Conservation (phyloP, 1,139 yeast species). For the Suhomyces terraborum region DNA sequence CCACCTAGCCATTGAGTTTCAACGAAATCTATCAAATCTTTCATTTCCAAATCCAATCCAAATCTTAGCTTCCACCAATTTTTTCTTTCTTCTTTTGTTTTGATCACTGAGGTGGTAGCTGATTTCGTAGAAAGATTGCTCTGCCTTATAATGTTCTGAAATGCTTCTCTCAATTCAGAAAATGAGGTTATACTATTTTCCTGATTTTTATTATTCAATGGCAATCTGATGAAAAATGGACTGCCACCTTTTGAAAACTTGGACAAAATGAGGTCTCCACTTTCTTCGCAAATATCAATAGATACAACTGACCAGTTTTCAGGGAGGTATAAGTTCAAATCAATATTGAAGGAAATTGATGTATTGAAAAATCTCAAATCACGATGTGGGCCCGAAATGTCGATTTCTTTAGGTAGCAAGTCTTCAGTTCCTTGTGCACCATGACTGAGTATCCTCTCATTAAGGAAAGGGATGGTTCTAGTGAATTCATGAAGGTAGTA, state of each 20-base stretch:
- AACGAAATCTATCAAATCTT: constrained; percentile 55
- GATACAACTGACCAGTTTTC: constrained; percentile 60
- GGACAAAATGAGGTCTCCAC: constrained; percentile 60
- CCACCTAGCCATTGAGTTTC: constrained; percentile 84
- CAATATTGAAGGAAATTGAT: constrained; percentile 18
- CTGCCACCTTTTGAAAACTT: constrained; percentile 36
- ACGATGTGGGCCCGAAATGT: not conserved
- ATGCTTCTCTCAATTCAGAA: constrained; percentile 44
- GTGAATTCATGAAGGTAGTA: constrained; percentile 38
- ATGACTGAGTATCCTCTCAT: constrained; percentile 28
- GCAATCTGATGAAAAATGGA: constrained; percentile 60
- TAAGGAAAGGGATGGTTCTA: constrained; percentile 32
- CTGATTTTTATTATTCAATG: constrained; percentile 40
- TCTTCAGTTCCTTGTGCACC: constrained; percentile 17
- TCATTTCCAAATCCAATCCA: constrained; percentile 58
- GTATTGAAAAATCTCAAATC: constrained; percentile 4
- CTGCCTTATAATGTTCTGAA: constrained; percentile 53
- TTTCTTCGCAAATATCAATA: constrained; percentile 59
- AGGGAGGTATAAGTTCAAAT: constrained; percentile 37
- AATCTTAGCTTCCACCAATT: constrained; percentile 80
- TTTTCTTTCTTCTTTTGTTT: constrained; percentile 62
- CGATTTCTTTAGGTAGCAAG: constrained; percentile 14
- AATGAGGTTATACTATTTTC: constrained; percentile 32
- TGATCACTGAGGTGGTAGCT: constrained; percentile 50
- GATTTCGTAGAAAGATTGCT: constrained; percentile 64